Evolutionary conservation across 2,329 filamentous ascomycete genomes (phyloP).

Genomic region (Whalleya microplaca): DNA sequence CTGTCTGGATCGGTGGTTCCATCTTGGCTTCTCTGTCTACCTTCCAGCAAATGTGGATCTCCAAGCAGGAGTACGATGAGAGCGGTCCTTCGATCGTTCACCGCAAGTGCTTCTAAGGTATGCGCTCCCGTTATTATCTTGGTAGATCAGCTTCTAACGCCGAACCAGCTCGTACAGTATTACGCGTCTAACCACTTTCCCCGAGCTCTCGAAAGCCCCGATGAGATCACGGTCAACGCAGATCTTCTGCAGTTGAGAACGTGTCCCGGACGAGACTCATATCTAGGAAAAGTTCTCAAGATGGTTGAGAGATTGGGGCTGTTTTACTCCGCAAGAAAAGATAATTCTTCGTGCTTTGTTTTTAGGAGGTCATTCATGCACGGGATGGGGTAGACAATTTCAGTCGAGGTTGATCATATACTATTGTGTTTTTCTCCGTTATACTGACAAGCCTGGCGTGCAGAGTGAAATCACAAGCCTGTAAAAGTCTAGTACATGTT

Average conservation of each 20-base stretch:
- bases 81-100: slow-evolving; percentile 98
- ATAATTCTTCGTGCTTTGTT: slow-evolving; percentile 53
- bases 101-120: slow-evolving; percentile 99
- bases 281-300: slow-evolving; percentile 62
- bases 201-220: slow-evolving; percentile 46
- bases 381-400: slow-evolving; percentile 53
- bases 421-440: slow-evolving; percentile 53
- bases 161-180: slow-evolving; percentile 22
- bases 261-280: slow-evolving; percentile 56
- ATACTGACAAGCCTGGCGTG: slow-evolving; percentile 34
- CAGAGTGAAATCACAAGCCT: slow-evolving; percentile 30
- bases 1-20: slow-evolving; percentile 99
- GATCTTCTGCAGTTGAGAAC: slow-evolving; percentile 49
- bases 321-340: slow-evolving; percentile 47
- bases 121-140: slow-evolving; percentile 25
- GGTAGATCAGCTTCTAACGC: slow-evolving; percentile 5
- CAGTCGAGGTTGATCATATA: slow-evolving; percentile 61
- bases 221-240: slow-evolving; percentile 49
- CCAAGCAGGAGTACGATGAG: slow-evolving; percentile 99
- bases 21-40: slow-evolving; percentile 99
- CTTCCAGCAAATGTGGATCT: slow-evolving; percentile 99
- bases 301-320: slow-evolving; percentile 56
- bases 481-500: slow-evolving; percentile 25
- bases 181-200: slow-evolving; percentile 33
- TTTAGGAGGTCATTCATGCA: slow-evolving; percentile 54